Conservation (phyloP, 148 eudicot genomes). For the Diospyros lotus region DNA sequence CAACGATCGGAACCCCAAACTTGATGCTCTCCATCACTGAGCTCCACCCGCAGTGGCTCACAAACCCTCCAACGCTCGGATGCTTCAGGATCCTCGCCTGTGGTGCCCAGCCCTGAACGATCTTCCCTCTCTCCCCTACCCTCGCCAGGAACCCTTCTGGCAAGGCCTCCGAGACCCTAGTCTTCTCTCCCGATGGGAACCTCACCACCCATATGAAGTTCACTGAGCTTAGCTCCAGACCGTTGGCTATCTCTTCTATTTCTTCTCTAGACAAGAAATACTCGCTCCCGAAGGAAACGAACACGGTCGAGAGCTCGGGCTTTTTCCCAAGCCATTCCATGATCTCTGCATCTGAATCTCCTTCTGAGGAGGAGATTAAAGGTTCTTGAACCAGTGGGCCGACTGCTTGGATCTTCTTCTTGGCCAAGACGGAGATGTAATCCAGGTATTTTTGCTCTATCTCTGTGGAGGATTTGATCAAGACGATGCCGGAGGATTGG, state of each 20-base stretch:
- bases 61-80: slow-evolving; percentile 29
- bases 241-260: slow-evolving; percentile 26
- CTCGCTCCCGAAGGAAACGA: slow-evolving; percentile 31
- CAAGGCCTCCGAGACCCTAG: background rate
- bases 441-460: slow-evolving; percentile 23
- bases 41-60: slow-evolving; percentile 35
- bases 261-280: slow-evolving; percentile 24
- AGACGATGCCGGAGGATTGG: background rate
- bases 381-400: slow-evolving; percentile 24
- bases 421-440: background rate
- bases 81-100: slow-evolving; percentile 27
- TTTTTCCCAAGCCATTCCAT: slow-evolving; percentile 25
- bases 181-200: slow-evolving; percentile 19
- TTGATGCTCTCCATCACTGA: slow-evolving; percentile 23
- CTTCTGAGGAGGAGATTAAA: no score
- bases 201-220: slow-evolving; percentile 31
- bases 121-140: slow-evolving; percentile 18
- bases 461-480: slow-evolving; percentile 18
- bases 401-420: slow-evolving; percentile 13
- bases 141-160: slow-evolving; percentile 21
- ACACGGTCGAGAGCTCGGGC: slow-evolving; percentile 19
- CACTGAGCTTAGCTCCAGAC: slow-evolving; percentile 26
- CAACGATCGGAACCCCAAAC: slow-evolving; percentile 5
- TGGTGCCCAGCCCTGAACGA: slow-evolving; percentile 32
- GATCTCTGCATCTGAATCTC: background rate